These are phyloP conservation scores for Pholiota molesta DNA, from an alignment of 768 basidiomycete species.

Conservation along the genomic window DNA sequence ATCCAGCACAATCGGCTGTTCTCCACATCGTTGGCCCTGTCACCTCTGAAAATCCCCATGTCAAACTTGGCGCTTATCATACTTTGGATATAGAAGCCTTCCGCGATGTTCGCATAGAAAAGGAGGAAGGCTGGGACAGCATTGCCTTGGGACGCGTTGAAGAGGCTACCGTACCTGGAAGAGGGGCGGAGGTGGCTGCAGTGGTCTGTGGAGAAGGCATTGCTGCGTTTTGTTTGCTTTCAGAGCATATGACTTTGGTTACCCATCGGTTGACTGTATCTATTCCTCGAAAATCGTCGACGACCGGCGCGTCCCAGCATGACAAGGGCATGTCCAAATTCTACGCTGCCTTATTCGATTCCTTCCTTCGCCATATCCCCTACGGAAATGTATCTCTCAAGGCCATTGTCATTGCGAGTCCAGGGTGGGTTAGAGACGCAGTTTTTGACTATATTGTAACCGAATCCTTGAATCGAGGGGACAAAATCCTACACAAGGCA, in stretches of 20 bases:
- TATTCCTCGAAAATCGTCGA: slow-evolving; percentile 90
- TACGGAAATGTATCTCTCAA: slow-evolving; percentile 71
- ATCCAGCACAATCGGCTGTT: slow-evolving; percentile 50
- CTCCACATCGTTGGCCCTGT: slow-evolving; percentile 90
- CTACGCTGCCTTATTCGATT: slow-evolving; percentile 81
- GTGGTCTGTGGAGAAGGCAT: slow-evolving; percentile 96
- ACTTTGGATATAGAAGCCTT: slow-evolving; percentile 93
- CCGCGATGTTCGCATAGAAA: slow-evolving; percentile 89
- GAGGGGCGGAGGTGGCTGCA: slow-evolving; percentile 95
- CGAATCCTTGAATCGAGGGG: slow-evolving; percentile 79
- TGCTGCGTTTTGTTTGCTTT: slow-evolving; percentile 92
- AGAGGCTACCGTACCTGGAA: slow-evolving; percentile 90
- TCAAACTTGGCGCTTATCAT: slow-evolving; percentile 91
- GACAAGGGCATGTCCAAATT: slow-evolving; percentile 91
- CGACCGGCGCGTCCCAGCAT: slow-evolving; percentile 79
- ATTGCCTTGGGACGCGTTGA: slow-evolving; percentile 79
- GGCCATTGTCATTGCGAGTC: slow-evolving; percentile 95
- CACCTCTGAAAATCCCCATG: slow-evolving; percentile 82
- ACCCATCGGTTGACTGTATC: slow-evolving; percentile 86
- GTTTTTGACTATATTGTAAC: slow-evolving; percentile 83
- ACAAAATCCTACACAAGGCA: slow-evolving; percentile 79
- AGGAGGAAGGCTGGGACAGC: slow-evolving; percentile 90
- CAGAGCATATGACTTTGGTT: slow-evolving; percentile 96
- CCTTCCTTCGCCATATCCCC: slow-evolving; percentile 90
- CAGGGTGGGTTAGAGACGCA: slow-evolving; percentile 92